Evolutionary conservation across 768 basidiomycete species (phyloP), one percentile per base, ranked within the genome.

Genomic region (Lentinula raphanica): DNA sequence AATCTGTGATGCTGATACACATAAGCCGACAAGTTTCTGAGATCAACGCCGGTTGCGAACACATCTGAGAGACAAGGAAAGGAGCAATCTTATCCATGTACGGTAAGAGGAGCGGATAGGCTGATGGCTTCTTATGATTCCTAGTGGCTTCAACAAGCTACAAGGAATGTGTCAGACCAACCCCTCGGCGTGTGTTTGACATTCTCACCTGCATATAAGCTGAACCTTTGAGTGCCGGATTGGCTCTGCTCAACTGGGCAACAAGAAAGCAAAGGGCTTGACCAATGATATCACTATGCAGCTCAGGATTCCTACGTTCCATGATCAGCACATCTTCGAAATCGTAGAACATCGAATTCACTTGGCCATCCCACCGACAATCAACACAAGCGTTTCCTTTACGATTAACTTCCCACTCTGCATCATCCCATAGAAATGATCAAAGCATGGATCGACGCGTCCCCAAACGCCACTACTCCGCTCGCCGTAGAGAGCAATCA

Each of bases 11-110:
- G 13, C 78, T 69, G 32, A 84, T 75, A 9, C 77, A 76, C 64
- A 93, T 74, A 62, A 93, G 80, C n/a, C 80, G 81, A 68, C 90
- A 90, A 1, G 79, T 73, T 64, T 93, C 90, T 3, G 68, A 48
- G 7, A 95, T 69, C 12, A 87, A 69, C 23, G 71, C 72, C 0
- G 87, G 88, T 35, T 87, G 81, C 2, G 76, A 76, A 53, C 76
- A 76, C 56, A 88, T 76, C 19, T 81, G 80, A 19, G 76, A 72
- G 23, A 89, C 77, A 28, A 92, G 75, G 60, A 84, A 85, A 1
- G 85, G 80, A 1, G 87, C 83, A 39, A 95, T 77, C 35, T 80
- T 75, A 29, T 83, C 77, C 59, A 92, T 75, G 67, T 87, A 86
- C 1, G 91, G 92, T 6, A 81, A 78, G 13, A 92, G 67, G 44